Base-by-base conservation (phyloP, 176 grass and related monocot species). In the Phoenix dactylifera region DNA sequence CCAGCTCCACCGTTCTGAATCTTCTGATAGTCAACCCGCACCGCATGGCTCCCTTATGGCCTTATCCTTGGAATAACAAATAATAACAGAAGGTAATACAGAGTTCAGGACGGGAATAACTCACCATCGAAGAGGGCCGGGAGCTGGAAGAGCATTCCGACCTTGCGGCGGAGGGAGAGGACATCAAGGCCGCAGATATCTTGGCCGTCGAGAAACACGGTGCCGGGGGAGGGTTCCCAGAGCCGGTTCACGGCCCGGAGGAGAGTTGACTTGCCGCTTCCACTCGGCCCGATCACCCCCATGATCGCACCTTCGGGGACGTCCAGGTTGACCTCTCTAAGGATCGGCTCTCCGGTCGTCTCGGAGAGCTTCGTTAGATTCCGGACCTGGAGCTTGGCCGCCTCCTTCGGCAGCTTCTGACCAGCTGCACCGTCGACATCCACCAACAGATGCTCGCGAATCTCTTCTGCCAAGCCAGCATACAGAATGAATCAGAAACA, bases 131-230 rank as follows among this genome's bases (percentile, higher is more conserved):
- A 97, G 87, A 97, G 90, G 75, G 78, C 86, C 6, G 92, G 92
- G 24, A 85, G 73, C 73, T 97, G 92, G 82, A 97, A 97, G 62
- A 97, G 92, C 92, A 97, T 97, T 54, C 87, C 92, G 65, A 97
- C 92, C 80, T 79, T 90, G 32, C 92, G 80, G 1, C 92, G 74
- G 50, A 97, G 87, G 25, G 78, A 24, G 76, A 97, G 74, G 74
- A 91, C 87, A 44, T 97, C 92, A 51, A 97, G 5, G 64, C 0
- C 28, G 83, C 81, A 70, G 73, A 97, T 91, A 72, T 97, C 92
- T 0, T 49, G 65, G 70, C 87, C 84, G 57, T 97, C 92, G 68
- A 97, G 79, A 64, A 87, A 50, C 18, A 91, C 87, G 6, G 87
- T 68, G 15, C 81, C 83, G 1, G 84, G 74, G 0, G 75, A 24